These are phyloP conservation scores for Cardamine chenopodiifolia DNA, from an alignment of 345 rosid species.

Conservation along the genomic window DNA sequence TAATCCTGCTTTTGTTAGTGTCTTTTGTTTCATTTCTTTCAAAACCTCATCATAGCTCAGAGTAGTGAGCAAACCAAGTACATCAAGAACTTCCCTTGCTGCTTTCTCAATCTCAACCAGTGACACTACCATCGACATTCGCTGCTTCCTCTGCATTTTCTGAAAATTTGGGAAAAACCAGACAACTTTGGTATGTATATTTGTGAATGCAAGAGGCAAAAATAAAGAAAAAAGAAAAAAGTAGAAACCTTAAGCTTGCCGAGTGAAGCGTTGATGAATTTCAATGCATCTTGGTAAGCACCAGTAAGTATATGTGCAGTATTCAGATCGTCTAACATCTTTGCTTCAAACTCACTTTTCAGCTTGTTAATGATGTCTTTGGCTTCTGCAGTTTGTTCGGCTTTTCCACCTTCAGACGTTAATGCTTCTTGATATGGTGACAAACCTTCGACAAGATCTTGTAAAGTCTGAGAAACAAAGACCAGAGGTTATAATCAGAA, in stretches of 20 bases:
- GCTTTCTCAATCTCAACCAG: constrained; percentile 62
- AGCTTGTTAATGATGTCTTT: constrained; percentile 57
- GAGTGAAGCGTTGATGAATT: constrained; percentile 65
- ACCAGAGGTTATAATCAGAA: not conserved
- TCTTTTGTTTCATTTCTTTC: constrained; percentile 64
- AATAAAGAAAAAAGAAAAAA: not conserved
- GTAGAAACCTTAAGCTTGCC: constrained; percentile 63
- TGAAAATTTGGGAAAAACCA: constrained; percentile 36
- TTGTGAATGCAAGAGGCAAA: constrained; percentile 1
- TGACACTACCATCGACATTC: constrained; percentile 56
- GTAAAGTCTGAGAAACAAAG: constrained; percentile 60
- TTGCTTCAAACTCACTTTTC: constrained; percentile 59
- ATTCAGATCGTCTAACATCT: constrained; percentile 82
- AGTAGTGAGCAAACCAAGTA: constrained; percentile 66
- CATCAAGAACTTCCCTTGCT: constrained; percentile 57
- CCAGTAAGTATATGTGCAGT: constrained; percentile 80
- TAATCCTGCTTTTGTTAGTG: constrained; percentile 65
- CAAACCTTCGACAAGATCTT: constrained; percentile 71
- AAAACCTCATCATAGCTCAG: constrained; percentile 65
- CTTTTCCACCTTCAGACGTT: constrained; percentile 43
- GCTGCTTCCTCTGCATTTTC: constrained; percentile 81
- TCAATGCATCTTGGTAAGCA: constrained; percentile 80
- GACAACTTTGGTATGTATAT: not conserved
- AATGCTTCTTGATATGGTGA: constrained; percentile 50
- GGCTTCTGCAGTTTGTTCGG: constrained; percentile 53